These are phyloP conservation scores for Tricholoma saponaceum DNA, from an alignment of 768 basidiomycete species.

Conservation along the genomic window DNA sequence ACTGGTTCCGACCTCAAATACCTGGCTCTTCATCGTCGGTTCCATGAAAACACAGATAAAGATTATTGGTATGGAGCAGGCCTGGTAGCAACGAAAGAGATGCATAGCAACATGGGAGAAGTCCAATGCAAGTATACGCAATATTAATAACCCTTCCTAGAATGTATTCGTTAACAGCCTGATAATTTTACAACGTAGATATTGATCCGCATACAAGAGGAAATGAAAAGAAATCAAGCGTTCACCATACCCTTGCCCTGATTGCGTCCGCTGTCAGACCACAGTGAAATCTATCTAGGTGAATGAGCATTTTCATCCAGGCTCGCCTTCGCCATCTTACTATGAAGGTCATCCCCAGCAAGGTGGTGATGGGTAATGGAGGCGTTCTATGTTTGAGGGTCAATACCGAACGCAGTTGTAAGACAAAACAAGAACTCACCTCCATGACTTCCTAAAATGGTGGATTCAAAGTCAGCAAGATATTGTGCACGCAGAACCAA, in stretches of 20 bases:
- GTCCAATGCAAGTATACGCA: too few species aligned
- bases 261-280: not conserved
- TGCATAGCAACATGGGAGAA: too few species aligned
- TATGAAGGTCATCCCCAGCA: slow-evolving; percentile 21
- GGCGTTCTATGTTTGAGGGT: slow-evolving; percentile 25
- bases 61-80: too few species aligned
- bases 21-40: too few species aligned
- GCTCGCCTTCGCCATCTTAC: slow-evolving; percentile 26
- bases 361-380: slow-evolving; percentile 47
- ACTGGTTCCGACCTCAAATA: too few species aligned
- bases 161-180: not conserved
- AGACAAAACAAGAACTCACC: slow-evolving; percentile 11
- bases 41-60: too few species aligned
- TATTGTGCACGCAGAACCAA: not conserved
- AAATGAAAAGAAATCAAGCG: not conserved
- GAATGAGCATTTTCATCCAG: slow-evolving; percentile 17
- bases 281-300: slow-evolving; percentile 2
- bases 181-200: slow-evolving; percentile 1
- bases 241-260: not conserved
- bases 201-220: not conserved
- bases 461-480: not conserved
- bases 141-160: not conserved
- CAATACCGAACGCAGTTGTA: not conserved
- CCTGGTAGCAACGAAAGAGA: too few species aligned
- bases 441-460: slow-evolving; percentile 31